Evolutionary conservation across 179 eudicot genomes (phyloP), one percentile per base, ranked within the genome.

Genomic region (Beta corolliflora): DNA sequence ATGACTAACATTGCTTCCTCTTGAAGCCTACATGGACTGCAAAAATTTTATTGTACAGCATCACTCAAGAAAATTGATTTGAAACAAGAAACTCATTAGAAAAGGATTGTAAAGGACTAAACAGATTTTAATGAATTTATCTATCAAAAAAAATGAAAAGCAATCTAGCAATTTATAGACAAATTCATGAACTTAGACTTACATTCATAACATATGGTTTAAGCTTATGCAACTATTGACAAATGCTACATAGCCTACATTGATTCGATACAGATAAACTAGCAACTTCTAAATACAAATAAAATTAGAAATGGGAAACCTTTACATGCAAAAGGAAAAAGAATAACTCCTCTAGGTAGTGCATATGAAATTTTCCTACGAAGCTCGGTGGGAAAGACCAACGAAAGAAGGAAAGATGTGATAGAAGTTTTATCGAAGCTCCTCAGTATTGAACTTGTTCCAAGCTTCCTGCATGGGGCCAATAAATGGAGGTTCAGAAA

Each of bases 401-500:
- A 36, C 65, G 25, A 23, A 46, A 19, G 64, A 66, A 13, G 55
- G 14, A 73, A 63, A 63, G 31, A 74, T 19, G 69, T 67, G 65
- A 78, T 53, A 45, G 55, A 78, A 46, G 14, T 48, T 52, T 68
- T 84, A 84, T 31, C 81, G 84, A 46, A 90, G 87, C 83, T 91
- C 96, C 86, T 91, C 92, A 0, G 90, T 73, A 66, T 85, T 92
- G 87, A 91, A 92, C 83, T 92, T 92, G 79, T 88, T 92, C 92
- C 91, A 92, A 60, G 93, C 92, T 78, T 84, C 87, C 87, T 84
- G 87, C 77, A 77, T 9, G 2, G 44, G 14, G 41, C 64, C 12
- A 36, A 18, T 44, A 41, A 5, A 29, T 15, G 13, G 12, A 67
- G 9, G 71, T 67, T 41, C 9, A 2, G 19, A 9, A 2, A 36